Evolutionary conservation across 208 protist species (phyloP).

Genomic region (Trypanosoma mega): DNA sequence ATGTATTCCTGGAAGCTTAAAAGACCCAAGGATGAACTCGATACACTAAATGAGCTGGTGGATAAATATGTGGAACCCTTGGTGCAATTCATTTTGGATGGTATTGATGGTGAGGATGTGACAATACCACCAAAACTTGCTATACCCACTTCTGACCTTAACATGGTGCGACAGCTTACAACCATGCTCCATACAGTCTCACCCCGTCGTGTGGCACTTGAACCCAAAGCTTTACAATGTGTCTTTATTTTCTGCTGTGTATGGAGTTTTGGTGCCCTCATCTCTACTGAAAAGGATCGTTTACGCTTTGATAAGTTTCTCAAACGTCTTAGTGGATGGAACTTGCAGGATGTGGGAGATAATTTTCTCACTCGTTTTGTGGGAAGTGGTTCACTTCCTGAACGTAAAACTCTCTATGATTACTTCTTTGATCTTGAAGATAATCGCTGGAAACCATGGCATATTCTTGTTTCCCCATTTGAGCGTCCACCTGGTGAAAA

Average conservation of each 20-base stretch:
- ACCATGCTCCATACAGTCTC: slow-evolving; percentile 89
- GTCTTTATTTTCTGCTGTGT: slow-evolving; percentile 95
- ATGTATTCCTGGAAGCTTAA: slow-evolving; percentile 91
- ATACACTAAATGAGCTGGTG: slow-evolving; percentile 89
- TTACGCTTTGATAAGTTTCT: slow-evolving; percentile 95
- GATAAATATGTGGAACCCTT: slow-evolving; percentile 93
- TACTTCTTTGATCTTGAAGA: slow-evolving; percentile 96
- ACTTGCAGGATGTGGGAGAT: slow-evolving; percentile 90
- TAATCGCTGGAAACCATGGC: slow-evolving; percentile 96
- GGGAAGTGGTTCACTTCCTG: slow-evolving; percentile 85
- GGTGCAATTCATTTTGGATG: slow-evolving; percentile 94
- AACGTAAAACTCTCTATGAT: slow-evolving; percentile 95
- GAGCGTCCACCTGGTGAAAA: slow-evolving; percentile 71
- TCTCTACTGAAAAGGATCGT: slow-evolving; percentile 75
- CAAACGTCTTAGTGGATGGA: slow-evolving; percentile 93
- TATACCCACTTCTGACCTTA: slow-evolving; percentile 89
- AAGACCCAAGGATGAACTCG: slow-evolving; percentile 85
- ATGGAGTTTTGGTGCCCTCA: slow-evolving; percentile 95
- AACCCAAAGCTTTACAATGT: slow-evolving; percentile 92
- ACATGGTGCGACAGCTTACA: slow-evolving; percentile 95
- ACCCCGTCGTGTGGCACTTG: slow-evolving; percentile 62
- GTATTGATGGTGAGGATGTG: slow-evolving; percentile 76
- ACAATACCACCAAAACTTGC: slow-evolving; percentile 67
- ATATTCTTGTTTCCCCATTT: slow-evolving; percentile 91
- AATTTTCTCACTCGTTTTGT: slow-evolving; percentile 91